Evolutionary conservation across 2,329 filamentous ascomycete genomes (phyloP).

Genomic region (Ambrosiella beaveri): DNA sequence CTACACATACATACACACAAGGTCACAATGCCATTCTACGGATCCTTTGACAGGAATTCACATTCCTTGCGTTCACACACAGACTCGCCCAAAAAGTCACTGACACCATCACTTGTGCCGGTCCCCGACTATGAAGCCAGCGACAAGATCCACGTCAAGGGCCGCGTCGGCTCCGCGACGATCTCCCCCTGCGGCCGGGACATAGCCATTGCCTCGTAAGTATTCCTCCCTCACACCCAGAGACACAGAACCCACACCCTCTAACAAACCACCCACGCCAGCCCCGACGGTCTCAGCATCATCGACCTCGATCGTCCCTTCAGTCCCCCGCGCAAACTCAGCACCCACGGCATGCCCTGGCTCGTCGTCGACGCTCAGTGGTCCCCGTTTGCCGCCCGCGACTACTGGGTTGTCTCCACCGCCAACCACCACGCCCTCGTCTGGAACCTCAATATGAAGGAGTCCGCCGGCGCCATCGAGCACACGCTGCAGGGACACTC

Average conservation of each 20-base stretch:
- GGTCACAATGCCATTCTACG: not conserved
- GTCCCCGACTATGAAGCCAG: constrained; percentile 80
- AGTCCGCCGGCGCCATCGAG: constrained; percentile 58
- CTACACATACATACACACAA: not conserved
- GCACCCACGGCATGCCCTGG: constrained; percentile 76
- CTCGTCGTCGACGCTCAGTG: constrained; percentile 91
- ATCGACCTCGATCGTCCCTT: constrained; percentile 85
- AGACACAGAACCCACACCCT: not conserved
- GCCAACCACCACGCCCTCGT: constrained; percentile 88
- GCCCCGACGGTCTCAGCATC: constrained; percentile 71
- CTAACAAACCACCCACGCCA: constrained; percentile 17
- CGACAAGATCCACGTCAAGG: constrained; percentile 68
- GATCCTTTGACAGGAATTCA: not conserved
- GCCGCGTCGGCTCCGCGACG: constrained; percentile 71
- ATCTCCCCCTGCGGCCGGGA: constrained; percentile 86
- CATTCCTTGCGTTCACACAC: not conserved
- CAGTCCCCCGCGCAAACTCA: constrained; percentile 66
- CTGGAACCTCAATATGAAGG: constrained; percentile 72
- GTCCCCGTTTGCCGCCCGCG: constrained; percentile 78
- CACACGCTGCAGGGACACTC: constrained; percentile 70
- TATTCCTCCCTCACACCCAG: constrained; percentile 13
- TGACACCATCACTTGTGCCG: constrained; percentile 38
- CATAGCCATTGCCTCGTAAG: constrained; percentile 67
- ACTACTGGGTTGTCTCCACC: constrained; percentile 88
- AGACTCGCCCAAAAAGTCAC: constrained; percentile 33